A percentile compares a stretch with the other conserved stretches of the same genome.
Evolutionary conservation across 352 stramenopile species (phyloP).

Genomic region (Globisporangium megalacanthum): DNA sequence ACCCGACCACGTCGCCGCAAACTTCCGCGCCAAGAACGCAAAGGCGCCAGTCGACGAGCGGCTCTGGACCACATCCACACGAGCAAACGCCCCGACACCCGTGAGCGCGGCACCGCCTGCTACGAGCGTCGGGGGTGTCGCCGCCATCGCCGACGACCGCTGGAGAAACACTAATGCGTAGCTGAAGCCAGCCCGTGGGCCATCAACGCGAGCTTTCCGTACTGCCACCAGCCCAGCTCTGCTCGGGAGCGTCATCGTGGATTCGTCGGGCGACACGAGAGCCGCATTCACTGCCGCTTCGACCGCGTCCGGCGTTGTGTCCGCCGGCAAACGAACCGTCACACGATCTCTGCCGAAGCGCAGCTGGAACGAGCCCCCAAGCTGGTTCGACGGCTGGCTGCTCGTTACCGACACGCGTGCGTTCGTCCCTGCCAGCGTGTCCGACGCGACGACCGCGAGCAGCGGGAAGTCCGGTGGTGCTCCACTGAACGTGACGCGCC

Average conservation of each 20-base stretch:
- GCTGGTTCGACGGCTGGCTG: conserved; percentile 12
- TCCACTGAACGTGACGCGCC: conserved; percentile 25
- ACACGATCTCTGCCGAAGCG: conserved; percentile 1
- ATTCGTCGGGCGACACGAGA: neutral
- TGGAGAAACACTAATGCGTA: conserved; percentile 16
- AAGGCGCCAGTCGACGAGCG: conserved; percentile 8
- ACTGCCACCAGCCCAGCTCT: conserved; percentile 5
- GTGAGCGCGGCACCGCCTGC: conserved; percentile 7
- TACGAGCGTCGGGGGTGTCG: neutral
- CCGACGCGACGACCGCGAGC: conserved; percentile 10
- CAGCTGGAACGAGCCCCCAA: conserved; percentile 19
- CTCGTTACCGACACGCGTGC: conserved; percentile 6
- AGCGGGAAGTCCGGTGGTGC: conserved; percentile 20
- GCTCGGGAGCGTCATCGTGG: neutral
- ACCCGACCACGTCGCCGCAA: neutral
- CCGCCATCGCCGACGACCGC: neutral
- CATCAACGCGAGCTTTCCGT: conserved; percentile 10
- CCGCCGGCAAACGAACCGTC: conserved; percentile 4
- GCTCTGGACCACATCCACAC: conserved; percentile 2
- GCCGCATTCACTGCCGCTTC: conserved; percentile 12
- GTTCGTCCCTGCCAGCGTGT: conserved; percentile 4
- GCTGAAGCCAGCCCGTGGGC: conserved; percentile 3
- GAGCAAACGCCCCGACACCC: conserved; percentile 14
- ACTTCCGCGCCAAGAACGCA: conserved; percentile 1
- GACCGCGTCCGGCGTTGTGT: conserved; percentile 3